These are phyloP conservation scores for Ogataea salicorniae DNA, from an alignment of 805 yeast species.

Conservation along the genomic window DNA sequence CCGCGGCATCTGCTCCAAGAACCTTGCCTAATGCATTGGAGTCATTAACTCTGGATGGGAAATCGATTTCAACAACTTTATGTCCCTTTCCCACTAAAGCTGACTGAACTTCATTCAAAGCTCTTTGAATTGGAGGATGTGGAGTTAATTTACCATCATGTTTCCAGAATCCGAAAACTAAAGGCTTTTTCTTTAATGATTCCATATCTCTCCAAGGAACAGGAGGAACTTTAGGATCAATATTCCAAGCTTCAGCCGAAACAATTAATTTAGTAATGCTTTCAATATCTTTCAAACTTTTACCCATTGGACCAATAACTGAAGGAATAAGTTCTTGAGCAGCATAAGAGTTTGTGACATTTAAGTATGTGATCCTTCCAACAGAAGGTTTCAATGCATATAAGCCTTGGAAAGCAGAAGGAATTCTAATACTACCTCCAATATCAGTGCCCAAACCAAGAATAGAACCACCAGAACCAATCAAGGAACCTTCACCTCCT, in stretches of 20 bases:
- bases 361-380: conserved; percentile 29
- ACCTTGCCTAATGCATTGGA: conserved; percentile 24
- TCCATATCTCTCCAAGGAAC: conserved; percentile 39
- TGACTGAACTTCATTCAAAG: conserved; percentile 29
- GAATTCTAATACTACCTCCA: conserved; percentile 49
- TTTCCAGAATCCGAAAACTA: conserved; percentile 39
- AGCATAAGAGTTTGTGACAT: conserved; percentile 35
- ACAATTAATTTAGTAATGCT: conserved; percentile 37
- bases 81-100: conserved; percentile 39
- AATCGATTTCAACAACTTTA: conserved; percentile 45
- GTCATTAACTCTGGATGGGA: conserved; percentile 33
- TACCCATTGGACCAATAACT: conserved; percentile 54
- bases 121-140: conserved; percentile 49
- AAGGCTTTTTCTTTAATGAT: conserved; percentile 15
- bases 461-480: conserved; percentile 31
- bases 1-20: conserved; percentile 41
- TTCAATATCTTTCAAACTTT: conserved; percentile 44
- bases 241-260: conserved; percentile 41
- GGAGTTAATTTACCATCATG: conserved; percentile 41
- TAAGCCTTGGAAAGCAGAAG: conserved; percentile 53
- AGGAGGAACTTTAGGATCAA: conserved; percentile 41
- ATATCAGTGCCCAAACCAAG: conserved; percentile 57
- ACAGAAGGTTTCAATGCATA: conserved; percentile 51
- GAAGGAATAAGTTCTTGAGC: conserved; percentile 52
- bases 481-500: conserved; percentile 32